phyloP scores from a whole-genome alignment of 257 asterid genomes.

The Misopates orontium region DNA sequence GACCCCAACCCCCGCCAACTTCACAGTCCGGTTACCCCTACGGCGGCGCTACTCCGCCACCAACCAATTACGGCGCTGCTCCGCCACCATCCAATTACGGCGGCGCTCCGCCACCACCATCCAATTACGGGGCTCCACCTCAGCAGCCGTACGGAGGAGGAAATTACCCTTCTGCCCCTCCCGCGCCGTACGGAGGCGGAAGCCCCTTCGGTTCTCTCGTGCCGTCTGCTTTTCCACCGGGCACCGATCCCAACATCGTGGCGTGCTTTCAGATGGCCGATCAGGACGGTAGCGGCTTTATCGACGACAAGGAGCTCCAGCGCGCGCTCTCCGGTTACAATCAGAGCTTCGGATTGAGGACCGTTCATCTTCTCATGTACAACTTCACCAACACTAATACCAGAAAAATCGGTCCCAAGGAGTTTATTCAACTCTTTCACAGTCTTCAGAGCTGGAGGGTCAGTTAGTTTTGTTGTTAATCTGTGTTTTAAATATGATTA shows the following conservation, averaged over 20 bases:
- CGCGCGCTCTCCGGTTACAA: slow-evolving; percentile 68
- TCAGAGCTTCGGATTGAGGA: slow-evolving; percentile 82
- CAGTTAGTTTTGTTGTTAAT: slow-evolving; percentile 19
- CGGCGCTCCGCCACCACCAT: slow-evolving; percentile 17
- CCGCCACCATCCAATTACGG: slow-evolving; percentile 38
- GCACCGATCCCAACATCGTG: slow-evolving; percentile 79
- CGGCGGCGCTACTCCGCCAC: slow-evolving; percentile 38
- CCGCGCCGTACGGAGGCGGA: slow-evolving; percentile 54
- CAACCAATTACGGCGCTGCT: slow-evolving; percentile 29
- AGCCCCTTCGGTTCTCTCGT: slow-evolving; percentile 65
- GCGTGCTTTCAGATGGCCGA: slow-evolving; percentile 82
- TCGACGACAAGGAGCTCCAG: slow-evolving; percentile 92
- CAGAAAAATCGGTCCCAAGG: slow-evolving; percentile 90
- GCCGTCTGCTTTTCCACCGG: slow-evolving; percentile 89
- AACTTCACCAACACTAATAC: slow-evolving; percentile 72
- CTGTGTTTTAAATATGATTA: slow-evolving; percentile 8
- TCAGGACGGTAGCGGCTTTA: slow-evolving; percentile 91
- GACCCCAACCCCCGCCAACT: slow-evolving; percentile 24
- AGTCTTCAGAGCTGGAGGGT: slow-evolving; percentile 99
- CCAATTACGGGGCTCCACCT: slow-evolving; percentile 48
- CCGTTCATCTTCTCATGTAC: slow-evolving; percentile 93
- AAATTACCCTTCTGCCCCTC: slow-evolving; percentile 40
- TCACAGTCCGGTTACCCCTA: too few relatives aligned
- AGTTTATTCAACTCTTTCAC: slow-evolving; percentile 74
- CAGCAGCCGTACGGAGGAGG: slow-evolving; percentile 43